Base-by-base conservation (phyloP, 2,329 filamentous ascomycete species). In the Trichoderma pleuroti region DNA sequence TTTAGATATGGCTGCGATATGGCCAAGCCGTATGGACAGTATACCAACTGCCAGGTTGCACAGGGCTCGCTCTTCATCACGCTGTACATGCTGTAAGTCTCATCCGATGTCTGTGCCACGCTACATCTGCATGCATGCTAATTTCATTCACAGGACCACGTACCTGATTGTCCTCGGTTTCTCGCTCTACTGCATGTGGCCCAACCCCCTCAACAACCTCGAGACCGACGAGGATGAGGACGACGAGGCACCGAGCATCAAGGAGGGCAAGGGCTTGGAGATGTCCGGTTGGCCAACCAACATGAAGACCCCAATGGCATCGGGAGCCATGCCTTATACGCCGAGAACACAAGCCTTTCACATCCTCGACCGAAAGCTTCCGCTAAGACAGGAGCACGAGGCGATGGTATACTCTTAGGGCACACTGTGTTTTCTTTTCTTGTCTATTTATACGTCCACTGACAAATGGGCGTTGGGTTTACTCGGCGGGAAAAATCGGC, bases 341-440 rank as follows among this genome's bases (percentile, higher is more conserved):
- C 90, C 90, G 7, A 80, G 91, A 73, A 92, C 91, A 18, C 85
- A 88, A 78, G 91, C 90, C 1, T 92, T 92, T 77, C 85, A 91
- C 76, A 85, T 86, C 14, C 81, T 91, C 61, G 87, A 90, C 72
- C 81, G 88, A 70, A 86, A 86, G 75, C 77, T 90, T 71, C 87
- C 88, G 3, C 77, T 88, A 61, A 82, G 86, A 66, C 74, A 68
- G 39, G 56, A 68, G 66, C 39, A 52, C 21, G 56, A 68, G 57
- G 24, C 28, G 14, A 18, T 68, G 28, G 7, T 52, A 5, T 68
- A 68, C 28, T 46, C 65, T 36, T 68, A 32, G 34, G 34, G 10
- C 42, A 56, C 10, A 3, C 30, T 18, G n/a, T 3, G 24, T 34
- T 16, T 10, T 28, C 11, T 10, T 12, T 28, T 26, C 24, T n/a